phyloP scores from a whole-genome alignment of 495 filamentous ascomycete species.

The Aspergillus baeticus region DNA sequence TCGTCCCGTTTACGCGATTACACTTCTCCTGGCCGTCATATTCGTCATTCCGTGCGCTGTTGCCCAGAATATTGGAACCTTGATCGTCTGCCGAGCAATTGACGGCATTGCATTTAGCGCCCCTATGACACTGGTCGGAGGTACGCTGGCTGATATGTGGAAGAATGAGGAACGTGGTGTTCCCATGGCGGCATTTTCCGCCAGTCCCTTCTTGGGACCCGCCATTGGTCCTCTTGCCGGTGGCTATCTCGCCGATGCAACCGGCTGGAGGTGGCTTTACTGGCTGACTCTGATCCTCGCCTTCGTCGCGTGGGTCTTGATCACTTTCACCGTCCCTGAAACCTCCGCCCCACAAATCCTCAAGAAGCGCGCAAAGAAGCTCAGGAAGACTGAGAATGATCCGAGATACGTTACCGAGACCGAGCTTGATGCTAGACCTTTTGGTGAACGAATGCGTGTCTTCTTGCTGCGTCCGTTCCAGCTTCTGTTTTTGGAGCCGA shows the following conservation, averaged over 20 bases:
- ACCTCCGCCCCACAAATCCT: constrained; percentile 76
- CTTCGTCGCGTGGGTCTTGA: constrained; percentile 62
- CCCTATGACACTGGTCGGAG: constrained; percentile 80
- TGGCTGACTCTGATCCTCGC: constrained; percentile 77
- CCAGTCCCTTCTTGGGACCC: constrained; percentile 76
- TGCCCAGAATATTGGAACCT: constrained; percentile 68
- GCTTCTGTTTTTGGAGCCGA: constrained; percentile 74
- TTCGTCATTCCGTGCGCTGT: constrained; percentile 79
- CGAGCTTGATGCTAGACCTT: constrained; percentile 66
- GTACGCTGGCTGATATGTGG: constrained; percentile 80
- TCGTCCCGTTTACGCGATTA: constrained; percentile 58
- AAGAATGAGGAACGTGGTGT: constrained; percentile 77
- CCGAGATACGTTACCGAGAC: constrained; percentile 65
- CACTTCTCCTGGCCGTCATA: constrained; percentile 62
- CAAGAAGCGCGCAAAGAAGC: constrained; percentile 59
- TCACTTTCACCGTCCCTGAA: constrained; percentile 79
- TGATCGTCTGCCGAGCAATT: constrained; percentile 69
- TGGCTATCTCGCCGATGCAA: constrained; percentile 67
- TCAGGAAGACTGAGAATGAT: constrained; percentile 66
- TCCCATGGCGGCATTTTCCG: constrained; percentile 82
- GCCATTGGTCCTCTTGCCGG: constrained; percentile 72
- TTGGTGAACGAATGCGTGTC: constrained; percentile 60
- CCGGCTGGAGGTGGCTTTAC: constrained; percentile 83
- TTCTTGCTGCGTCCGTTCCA: constrained; percentile 77
- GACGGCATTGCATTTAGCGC: constrained; percentile 82